Conservation (phyloP, 345 rosid genomes). For the Salix caprea region DNA sequence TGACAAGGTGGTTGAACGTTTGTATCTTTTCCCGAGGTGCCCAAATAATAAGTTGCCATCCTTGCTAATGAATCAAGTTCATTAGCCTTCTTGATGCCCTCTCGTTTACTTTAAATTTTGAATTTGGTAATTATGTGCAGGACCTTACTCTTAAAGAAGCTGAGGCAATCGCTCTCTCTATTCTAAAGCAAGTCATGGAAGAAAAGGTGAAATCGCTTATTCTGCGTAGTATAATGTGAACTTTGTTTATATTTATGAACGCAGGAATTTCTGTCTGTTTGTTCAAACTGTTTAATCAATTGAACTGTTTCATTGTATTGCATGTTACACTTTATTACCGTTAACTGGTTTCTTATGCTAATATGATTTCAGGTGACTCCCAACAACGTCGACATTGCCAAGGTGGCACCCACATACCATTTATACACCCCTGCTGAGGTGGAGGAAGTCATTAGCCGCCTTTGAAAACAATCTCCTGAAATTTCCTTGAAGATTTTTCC, state of each 20-base stretch:
- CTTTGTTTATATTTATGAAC: not conserved
- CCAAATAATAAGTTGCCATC: not conserved
- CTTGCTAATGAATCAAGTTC: not conserved
- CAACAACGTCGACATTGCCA: slow-evolving; percentile 88
- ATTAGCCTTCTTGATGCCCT: not conserved
- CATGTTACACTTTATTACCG: too few species aligned
- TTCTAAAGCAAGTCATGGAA: slow-evolving; percentile 98
- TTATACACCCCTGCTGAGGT: slow-evolving; percentile 90
- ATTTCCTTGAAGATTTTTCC: not conserved
- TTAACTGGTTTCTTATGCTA: not conserved
- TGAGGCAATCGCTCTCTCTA: slow-evolving; percentile 80
- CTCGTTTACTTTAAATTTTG: not conserved
- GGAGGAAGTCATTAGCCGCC: slow-evolving; percentile 79
- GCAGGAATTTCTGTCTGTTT: not conserved
- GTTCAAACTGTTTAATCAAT: not conserved
- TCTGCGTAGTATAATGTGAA: not conserved
- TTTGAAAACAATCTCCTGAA: slow-evolving; percentile 31
- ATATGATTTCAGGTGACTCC: slow-evolving; percentile 68
- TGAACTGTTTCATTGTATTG: not conserved
- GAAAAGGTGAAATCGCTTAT: slow-evolving; percentile 55
- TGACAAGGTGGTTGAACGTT: not conserved
- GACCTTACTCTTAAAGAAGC: slow-evolving; percentile 83
- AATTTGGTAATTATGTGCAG: slow-evolving; percentile 27
- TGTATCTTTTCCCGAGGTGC: not conserved
- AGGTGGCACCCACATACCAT: slow-evolving; percentile 81